These are phyloP conservation scores for Camelina hispida DNA, from an alignment of 345 rosid species.

Conservation along the genomic window DNA sequence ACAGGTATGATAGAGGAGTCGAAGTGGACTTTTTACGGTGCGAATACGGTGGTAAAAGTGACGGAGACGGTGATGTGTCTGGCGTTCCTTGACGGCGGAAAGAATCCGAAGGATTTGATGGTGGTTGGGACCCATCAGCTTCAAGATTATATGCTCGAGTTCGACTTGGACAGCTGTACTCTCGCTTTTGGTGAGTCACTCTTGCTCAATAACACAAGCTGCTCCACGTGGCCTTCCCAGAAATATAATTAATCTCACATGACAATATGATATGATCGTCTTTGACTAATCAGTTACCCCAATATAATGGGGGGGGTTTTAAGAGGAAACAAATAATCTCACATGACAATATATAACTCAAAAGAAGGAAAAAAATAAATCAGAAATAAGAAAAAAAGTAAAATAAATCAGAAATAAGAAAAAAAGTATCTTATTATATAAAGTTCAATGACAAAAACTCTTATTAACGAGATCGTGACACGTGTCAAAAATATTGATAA, in stretches of 20 bases:
- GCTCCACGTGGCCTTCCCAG: slow-evolving; percentile 22
- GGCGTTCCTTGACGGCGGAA: slow-evolving; percentile 40
- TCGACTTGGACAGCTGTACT: slow-evolving; percentile 10
- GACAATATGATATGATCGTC: neutral
- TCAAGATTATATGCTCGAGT: slow-evolving; percentile 32
- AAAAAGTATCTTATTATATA: too few species aligned
- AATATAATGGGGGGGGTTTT: too few species aligned
- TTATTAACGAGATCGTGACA: too few species aligned
- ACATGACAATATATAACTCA: too few species aligned
- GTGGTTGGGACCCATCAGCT: slow-evolving; percentile 40
- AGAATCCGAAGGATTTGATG: neutral
- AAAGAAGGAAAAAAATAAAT: too few species aligned
- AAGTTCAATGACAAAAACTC: too few species aligned
- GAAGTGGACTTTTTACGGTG: slow-evolving; percentile 31
- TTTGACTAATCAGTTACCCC: too few species aligned
- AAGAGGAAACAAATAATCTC: too few species aligned
- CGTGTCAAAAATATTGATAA: too few species aligned
- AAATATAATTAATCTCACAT: neutral
- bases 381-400: too few species aligned
- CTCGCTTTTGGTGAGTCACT: slow-evolving; percentile 44
- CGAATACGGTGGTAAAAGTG: slow-evolving; percentile 31
- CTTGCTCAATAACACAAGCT: slow-evolving; percentile 34
- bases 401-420: too few species aligned
- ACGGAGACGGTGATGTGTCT: slow-evolving; percentile 32
- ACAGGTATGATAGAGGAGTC: slow-evolving; percentile 14